Percentiles rank a stretch among this genome's conserved stretches.
These are phyloP conservation scores for Phragmites australis DNA, from an alignment of 176 grass and related monocot genomes.

Conservation along the genomic window DNA sequence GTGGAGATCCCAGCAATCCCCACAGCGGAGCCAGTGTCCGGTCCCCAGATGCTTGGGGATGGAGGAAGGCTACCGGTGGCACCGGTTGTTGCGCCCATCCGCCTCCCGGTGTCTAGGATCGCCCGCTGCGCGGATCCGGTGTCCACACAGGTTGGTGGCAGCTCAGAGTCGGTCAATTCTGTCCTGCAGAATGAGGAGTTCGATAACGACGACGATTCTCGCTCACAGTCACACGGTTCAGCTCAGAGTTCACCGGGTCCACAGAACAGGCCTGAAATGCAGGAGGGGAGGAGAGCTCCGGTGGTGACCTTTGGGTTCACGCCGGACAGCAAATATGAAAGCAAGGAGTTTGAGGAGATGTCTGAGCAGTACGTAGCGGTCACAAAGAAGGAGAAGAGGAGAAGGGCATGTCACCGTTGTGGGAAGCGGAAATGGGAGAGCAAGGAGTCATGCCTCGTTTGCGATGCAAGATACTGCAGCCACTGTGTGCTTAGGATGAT, in stretches of 20 bases:
- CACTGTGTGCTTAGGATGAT: constrained; percentile 88
- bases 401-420: constrained; percentile 67
- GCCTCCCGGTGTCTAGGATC: constrained; percentile 76
- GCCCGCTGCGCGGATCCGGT: constrained; percentile 42
- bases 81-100: constrained; percentile 66
- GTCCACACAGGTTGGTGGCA: constrained; percentile 23
- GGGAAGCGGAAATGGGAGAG: constrained; percentile 93
- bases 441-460: constrained; percentile 83
- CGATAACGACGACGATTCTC: constrained; percentile 50
- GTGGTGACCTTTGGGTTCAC: constrained; percentile 74
- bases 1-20: constrained; percentile 66
- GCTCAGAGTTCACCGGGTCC: constrained; percentile 52
- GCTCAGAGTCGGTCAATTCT: constrained; percentile 70
- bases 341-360: constrained; percentile 54
- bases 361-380: constrained; percentile 56
- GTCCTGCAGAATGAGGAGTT: constrained; percentile 78
- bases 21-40: constrained; percentile 66
- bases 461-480: constrained; percentile 77
- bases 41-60: constrained; percentile 16
- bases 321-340: constrained; percentile 51
- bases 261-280: constrained; percentile 8
- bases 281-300: constrained; percentile 48
- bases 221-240: constrained; percentile 55
- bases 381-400: constrained; percentile 59
- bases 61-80: constrained; percentile 40